Conservation (phyloP, 495 filamentous ascomycete genomes). For the Penicillium canescens region DNA sequence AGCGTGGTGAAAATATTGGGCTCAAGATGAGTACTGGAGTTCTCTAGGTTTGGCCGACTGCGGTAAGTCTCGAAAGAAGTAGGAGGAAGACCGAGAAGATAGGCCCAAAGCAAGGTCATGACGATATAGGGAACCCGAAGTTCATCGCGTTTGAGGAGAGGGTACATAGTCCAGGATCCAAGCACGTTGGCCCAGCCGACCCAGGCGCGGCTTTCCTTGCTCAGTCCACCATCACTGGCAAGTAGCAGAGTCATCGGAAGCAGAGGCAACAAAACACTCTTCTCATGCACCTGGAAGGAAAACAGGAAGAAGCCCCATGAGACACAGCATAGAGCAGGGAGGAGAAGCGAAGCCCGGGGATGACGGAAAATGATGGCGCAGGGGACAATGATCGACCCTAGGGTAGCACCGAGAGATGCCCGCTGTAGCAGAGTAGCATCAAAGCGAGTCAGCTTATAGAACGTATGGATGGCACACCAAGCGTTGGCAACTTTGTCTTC, state of each 20-base stretch:
- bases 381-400: constrained; percentile 73
- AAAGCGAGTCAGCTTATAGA: constrained; percentile 79
- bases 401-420: constrained; percentile 73
- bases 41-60: constrained; percentile 37
- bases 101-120: constrained; percentile 83
- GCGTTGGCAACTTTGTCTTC: constrained; percentile 99
- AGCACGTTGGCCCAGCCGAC: constrained; percentile 90
- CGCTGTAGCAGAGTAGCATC: constrained; percentile 68
- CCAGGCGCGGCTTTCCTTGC: constrained; percentile 78
- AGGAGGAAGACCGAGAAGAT: constrained; percentile 82
- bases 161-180: constrained; percentile 92
- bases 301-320: constrained; percentile 98
- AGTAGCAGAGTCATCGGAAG: constrained; percentile 89
- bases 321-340: constrained; percentile 73
- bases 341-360: constrained; percentile 74
- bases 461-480: constrained; percentile 89
- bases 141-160: constrained; percentile 81
- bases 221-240: constrained; percentile 71
- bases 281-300: constrained; percentile 97
- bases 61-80: constrained; percentile 67
- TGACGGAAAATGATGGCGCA: constrained; percentile 76
- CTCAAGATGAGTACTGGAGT: constrained; percentile 38
- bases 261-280: constrained; percentile 87
- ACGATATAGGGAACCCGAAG: constrained; percentile 82
- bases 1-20: constrained; percentile 57